These are phyloP conservation scores for Eucalyptus melliodora DNA, from an alignment of 345 rosid genomes.

Conservation along the genomic window DNA sequence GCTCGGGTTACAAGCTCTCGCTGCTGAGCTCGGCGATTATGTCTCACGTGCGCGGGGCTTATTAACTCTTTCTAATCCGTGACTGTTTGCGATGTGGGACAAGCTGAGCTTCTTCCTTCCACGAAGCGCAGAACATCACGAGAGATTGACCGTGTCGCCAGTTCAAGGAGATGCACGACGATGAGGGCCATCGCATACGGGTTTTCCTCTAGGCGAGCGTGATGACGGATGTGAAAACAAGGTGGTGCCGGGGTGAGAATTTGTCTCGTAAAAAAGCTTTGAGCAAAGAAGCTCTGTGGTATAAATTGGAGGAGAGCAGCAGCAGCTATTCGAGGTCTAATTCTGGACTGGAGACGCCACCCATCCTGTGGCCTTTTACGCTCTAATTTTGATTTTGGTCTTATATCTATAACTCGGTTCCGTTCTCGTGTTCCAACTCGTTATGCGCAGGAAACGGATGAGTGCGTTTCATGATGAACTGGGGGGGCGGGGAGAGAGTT, in stretches of 20 bases:
- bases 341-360: not conserved
- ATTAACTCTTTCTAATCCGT: too few relatives aligned
- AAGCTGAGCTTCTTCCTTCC: not conserved
- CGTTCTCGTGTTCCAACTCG: not conserved
- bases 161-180: not conserved
- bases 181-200: not conserved
- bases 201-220: not conserved
- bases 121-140: not conserved
- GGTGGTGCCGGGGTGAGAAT: not conserved
- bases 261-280: not conserved
- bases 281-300: not conserved
- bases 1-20: not conserved
- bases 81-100: rapidly evolving
- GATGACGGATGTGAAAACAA: not conserved
- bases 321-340: not conserved
- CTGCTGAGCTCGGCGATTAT: rapidly evolving
- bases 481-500: not conserved
- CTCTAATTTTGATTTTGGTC: not conserved
- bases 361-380: not conserved
- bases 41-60: not conserved
- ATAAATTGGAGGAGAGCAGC: not conserved
- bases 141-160: not conserved
- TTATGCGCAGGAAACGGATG: not conserved
- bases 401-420: not conserved
- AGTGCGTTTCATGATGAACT: not conserved